Base-by-base conservation (phyloP, 306 rosid genomes). In the Dryas octopetala region DNA sequence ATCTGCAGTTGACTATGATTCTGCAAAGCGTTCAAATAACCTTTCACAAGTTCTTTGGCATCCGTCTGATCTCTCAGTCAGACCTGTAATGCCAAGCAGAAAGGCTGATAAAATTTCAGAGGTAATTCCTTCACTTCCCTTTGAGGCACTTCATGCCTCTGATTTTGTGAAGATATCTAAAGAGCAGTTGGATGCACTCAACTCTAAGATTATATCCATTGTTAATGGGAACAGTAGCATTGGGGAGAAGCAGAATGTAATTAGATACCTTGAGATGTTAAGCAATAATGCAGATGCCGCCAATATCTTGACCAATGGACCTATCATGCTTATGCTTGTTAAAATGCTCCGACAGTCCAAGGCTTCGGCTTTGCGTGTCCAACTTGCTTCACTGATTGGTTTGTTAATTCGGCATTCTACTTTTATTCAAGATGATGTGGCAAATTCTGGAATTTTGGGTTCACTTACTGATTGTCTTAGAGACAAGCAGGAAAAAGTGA, bases 81-180 rank as follows among this genome's bases (percentile, higher is more conserved):
- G 95, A 79, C 99, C 99, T 49, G 99, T 95, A 73, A 95, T 95
- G 99, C 99, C 97, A 4, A 88, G 89, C 84, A 85, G 96, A 86
- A 95, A 95, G 77, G 85, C 84, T 82, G 99, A 95, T 79, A 92
- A 90, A 92, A 51, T 69, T 55, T 83, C 76, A 13, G 99, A 92
- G 65, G 87, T 55, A 63, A 78, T 82, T 66, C 90, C 93, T 77
- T 86, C 97, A 62, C 97, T 92, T 75, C 97, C 97, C 75, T 95
- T 92, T 78, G 99, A 95, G 85, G 93, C 92, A 51, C 71, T 92
- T 75, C 90, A 83, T 68, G 89, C 89, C 43, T 78, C 93, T 79
- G 99, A 92, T 80, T 92, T 90, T 83, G 90, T 84, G 65, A 95
- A 92, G 87, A 78, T 88, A 87, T 83, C 97, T 41, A 91, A 90